A percentile compares a stretch with the other conserved stretches of the same genome.
phyloP scores from a whole-genome alignment of 257 asterid species.

The Oldenlandia corymbosa region DNA sequence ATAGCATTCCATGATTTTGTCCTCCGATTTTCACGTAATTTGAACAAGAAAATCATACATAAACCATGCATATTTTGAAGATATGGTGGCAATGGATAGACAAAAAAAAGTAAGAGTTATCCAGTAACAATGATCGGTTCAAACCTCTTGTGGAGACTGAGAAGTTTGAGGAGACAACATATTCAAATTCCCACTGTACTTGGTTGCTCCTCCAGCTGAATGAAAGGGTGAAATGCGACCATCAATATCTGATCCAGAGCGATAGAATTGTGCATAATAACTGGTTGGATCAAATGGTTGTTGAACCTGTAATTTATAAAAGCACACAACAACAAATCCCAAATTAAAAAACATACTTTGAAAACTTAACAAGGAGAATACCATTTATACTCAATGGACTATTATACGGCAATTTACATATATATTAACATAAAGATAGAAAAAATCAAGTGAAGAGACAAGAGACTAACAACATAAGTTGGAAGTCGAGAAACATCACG shows the following conservation, averaged over 20 bases:
- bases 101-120: neutral
- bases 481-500: conserved; percentile 70
- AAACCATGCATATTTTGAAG: neutral
- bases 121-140: conserved; percentile 2
- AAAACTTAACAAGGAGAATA: neutral
- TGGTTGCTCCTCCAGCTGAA: conserved; percentile 55
- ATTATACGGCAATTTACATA: conserved; percentile 4
- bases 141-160: conserved; percentile 87
- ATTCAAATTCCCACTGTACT: conserved; percentile 56
- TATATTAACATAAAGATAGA: conserved; percentile 11
- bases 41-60: neutral
- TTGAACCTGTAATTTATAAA: conserved; percentile 47
- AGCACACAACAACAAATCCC: neutral
- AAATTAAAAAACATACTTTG: neutral
- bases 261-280: conserved; percentile 71
- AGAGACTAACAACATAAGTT: conserved; percentile 55
- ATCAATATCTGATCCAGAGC: conserved; percentile 55
- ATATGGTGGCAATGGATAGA: neutral
- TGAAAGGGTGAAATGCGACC: conserved; percentile 79
- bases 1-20: neutral
- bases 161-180: conserved; percentile 60
- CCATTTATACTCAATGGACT: neutral
- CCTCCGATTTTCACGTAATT: neutral
- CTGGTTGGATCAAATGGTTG: conserved; percentile 74
- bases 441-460: neutral